These are phyloP conservation scores for Eucalyptus coolabah DNA, from an alignment of 345 rosid genomes.

Conservation along the genomic window DNA sequence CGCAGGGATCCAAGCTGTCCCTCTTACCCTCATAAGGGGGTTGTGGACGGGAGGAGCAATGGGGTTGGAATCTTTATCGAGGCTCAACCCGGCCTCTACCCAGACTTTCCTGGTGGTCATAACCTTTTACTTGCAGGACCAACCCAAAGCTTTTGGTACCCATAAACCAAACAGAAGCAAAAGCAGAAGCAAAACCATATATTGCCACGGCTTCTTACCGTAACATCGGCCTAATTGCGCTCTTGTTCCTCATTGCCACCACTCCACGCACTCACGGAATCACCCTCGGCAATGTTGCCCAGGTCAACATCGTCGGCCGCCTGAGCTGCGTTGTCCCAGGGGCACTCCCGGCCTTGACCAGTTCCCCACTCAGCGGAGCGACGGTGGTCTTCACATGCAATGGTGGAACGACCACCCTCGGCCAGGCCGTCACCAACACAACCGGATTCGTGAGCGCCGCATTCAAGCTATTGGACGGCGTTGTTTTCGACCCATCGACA, in stretches of 20 bases:
- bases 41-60: too few relatives aligned
- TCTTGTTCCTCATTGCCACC: constrained; percentile 21
- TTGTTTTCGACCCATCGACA: neutral
- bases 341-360: neutral
- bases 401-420: neutral
- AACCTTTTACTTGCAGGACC: too few relatives aligned
- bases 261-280: constrained; percentile 20
- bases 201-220: constrained; percentile 15
- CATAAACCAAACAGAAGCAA: too few relatives aligned
- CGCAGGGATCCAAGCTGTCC: too few relatives aligned
- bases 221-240: constrained; percentile 38
- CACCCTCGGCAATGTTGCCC: constrained; percentile 31
- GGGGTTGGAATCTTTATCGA: too few relatives aligned
- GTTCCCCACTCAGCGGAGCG: neutral
- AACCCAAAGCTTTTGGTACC: too few relatives aligned
- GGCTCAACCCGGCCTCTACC: too few relatives aligned
- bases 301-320: constrained; percentile 8
- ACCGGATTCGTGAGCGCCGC: neutral
- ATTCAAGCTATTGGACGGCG: neutral
- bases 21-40: too few relatives aligned
- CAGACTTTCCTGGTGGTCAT: too few relatives aligned
- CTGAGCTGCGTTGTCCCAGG: neutral
- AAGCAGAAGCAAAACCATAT: neutral
- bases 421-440: neutral
- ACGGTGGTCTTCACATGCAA: neutral